Evolutionary conservation across 164 flowering plant species (phyloP).

Genomic region (Berberis vulgaris): DNA sequence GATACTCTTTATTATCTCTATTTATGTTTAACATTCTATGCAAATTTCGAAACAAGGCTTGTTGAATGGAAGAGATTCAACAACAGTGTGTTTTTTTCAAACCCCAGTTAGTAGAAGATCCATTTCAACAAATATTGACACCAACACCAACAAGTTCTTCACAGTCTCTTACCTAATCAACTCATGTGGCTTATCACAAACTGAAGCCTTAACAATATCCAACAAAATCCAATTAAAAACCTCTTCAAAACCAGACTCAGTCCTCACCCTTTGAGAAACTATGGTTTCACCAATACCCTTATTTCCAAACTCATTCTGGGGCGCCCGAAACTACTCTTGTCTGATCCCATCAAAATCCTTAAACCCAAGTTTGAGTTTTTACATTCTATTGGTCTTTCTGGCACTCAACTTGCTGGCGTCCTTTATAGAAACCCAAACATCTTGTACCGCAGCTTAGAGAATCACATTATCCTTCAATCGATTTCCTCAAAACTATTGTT

Average conservation of each 20-base stretch:
- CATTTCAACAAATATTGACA: background rate
- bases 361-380: constrained; percentile 20
- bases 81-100: background rate
- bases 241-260: constrained; percentile 6
- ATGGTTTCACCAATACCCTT: constrained; percentile 12
- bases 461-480: constrained; percentile 6
- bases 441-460: constrained; percentile 10
- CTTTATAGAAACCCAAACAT: constrained; percentile 1
- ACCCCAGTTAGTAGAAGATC: background rate
- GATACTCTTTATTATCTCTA: too few species aligned
- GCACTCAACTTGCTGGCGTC: background rate
- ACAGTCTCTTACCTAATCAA: constrained; percentile 8
- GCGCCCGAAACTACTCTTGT: constrained; percentile 1
- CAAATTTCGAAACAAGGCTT: too few species aligned
- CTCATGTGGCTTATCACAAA: constrained; percentile 6
- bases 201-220: background rate
- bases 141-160: background rate
- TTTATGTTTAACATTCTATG: too few species aligned
- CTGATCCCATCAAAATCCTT: constrained; percentile 5
- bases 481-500: constrained; percentile 2
- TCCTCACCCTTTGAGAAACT: constrained; percentile 7
- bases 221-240: background rate
- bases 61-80: background rate
- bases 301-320: constrained; percentile 4
- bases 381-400: constrained; percentile 10